Evolutionary conservation across 495 filamentous ascomycete species (phyloP), one percentile per base, ranked within the genome.

Genomic region (Penicillium canescens): DNA sequence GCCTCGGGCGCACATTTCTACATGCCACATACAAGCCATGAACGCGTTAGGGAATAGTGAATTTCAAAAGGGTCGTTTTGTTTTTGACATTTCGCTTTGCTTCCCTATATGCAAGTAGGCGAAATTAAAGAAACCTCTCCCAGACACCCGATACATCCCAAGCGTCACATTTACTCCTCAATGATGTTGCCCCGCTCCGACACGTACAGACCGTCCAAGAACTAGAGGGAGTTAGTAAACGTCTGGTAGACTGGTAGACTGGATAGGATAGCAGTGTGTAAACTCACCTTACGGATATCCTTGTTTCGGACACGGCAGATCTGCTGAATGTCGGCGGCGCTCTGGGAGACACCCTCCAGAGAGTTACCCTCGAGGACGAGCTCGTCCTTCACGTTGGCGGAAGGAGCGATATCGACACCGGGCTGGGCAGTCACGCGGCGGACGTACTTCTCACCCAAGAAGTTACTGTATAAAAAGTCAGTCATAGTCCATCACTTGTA

Each of bases 401-500:
- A 95, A 67, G 87, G 80, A 78, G 89, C 82, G 65, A 97, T 86
- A 39, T 92, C 88, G 62, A 98, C 94, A 76, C 92, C 94, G 50
- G 84, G 71, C 63, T 90, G 88, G 86, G 96, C 92, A 59, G 82
- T 82, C 62, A 98, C 87, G 61, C 84, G 84, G 67, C 94, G 92
- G 68, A 98, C 89, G 72, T 96, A 93, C 90, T 98, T 98, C 89
- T 98, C 94, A 73, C 94, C 94, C 69, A 98, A 84, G 83, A 98
- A 98, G 84, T 98, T 98, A 71, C 92, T 94, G 67, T 44, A 21
- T n/a, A 56, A 21, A 52, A 54, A 12, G 6, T 42, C 47, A 34
- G 52, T 52, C 28, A 6, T n/a, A 16, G 16, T 35, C 9, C 20
- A 23, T 42, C 24, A 10, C 20, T 23, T 20, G 31, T 38, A 45